Evolutionary conservation across 352 stramenopile genomes (phyloP).

Genomic region (Pythium periplocum): DNA sequence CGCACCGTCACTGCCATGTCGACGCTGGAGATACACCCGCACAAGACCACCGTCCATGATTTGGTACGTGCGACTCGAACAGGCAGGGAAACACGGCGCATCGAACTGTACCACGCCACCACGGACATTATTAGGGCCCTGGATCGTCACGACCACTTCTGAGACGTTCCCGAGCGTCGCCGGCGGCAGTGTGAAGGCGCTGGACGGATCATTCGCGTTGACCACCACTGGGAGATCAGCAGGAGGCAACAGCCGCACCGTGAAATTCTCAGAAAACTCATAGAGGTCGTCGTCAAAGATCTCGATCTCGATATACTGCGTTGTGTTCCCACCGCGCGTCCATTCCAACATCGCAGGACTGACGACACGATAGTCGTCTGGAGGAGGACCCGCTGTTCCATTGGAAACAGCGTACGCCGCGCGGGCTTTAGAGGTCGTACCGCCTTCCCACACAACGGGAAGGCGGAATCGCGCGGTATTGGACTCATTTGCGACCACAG

Average conservation of each 20-base stretch:
- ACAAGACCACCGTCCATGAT: constrained; percentile 41
- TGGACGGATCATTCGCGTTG: constrained; percentile 18
- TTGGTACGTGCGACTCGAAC: constrained; percentile 35
- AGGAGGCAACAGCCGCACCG: constrained; percentile 27
- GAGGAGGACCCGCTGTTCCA: constrained; percentile 31
- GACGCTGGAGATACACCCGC: constrained; percentile 46
- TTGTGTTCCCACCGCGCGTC: constrained; percentile 25
- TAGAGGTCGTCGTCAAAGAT: constrained; percentile 46
- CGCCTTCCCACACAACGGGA: constrained; percentile 53
- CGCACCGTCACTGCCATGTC: constrained; percentile 38
- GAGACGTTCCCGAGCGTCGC: constrained; percentile 35
- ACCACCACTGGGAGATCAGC: constrained; percentile 8
- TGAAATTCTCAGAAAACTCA: constrained; percentile 45
- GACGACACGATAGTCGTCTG: constrained; percentile 35
- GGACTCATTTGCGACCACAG: constrained; percentile 29
- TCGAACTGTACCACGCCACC: constrained; percentile 54
- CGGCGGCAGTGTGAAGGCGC: constrained; percentile 19
- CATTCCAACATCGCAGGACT: constrained; percentile 35
- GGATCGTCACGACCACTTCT: constrained; percentile 45
- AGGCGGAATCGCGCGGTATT: constrained; percentile 21
- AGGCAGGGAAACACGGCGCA: constrained; percentile 63
- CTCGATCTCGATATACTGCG: constrained; percentile 40
- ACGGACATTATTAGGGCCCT: constrained; percentile 51
- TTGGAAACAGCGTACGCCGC: constrained; percentile 40
- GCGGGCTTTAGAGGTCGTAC: constrained; percentile 38